phyloP scores from a whole-genome alignment of 2,329 filamentous ascomycete species.

The Fusarium sp. region DNA sequence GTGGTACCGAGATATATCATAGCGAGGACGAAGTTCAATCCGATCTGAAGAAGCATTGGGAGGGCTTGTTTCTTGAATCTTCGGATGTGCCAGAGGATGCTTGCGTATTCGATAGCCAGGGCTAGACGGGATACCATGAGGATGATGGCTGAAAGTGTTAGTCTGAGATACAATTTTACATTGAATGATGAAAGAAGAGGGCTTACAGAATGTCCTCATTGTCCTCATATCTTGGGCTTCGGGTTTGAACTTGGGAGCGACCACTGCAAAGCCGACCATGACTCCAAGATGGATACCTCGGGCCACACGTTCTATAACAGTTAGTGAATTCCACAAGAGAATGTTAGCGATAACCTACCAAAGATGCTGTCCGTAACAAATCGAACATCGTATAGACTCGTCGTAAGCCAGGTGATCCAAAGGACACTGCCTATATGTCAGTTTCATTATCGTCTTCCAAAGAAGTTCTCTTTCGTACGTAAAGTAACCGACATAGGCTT shows the following conservation, averaged over 20 bases:
- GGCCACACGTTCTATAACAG: conserved; percentile 59
- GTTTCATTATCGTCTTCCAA: accelerated
- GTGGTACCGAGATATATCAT: conserved; percentile 57
- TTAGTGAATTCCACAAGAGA: not conserved
- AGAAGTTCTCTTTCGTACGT: conserved; percentile 33
- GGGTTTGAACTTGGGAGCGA: conserved; percentile 62
- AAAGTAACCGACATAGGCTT: conserved; percentile 54
- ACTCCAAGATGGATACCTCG: conserved; percentile 71
- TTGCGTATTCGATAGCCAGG: conserved; percentile 65
- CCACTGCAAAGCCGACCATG: conserved; percentile 73
- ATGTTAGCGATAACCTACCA: conserved; percentile 44
- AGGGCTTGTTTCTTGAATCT: conserved; percentile 53
- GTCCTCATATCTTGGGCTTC: conserved; percentile 52
- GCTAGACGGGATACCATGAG: conserved; percentile 65
- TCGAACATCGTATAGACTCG: conserved; percentile 73
- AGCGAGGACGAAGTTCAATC: conserved; percentile 51
- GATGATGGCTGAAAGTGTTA: conserved; percentile 52
- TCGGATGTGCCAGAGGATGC: conserved; percentile 58
- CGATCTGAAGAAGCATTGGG: conserved; percentile 53
- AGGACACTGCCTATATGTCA: conserved; percentile 58
- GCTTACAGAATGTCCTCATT: conserved; percentile 57
- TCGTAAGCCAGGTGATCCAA: conserved; percentile 77
- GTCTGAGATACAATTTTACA: not conserved
- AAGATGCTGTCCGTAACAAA: conserved; percentile 74
- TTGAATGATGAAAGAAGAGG: not conserved